phyloP scores from a whole-genome alignment of 73 alveolate genomes.

The Paramecium tetraurelia region DNA sequence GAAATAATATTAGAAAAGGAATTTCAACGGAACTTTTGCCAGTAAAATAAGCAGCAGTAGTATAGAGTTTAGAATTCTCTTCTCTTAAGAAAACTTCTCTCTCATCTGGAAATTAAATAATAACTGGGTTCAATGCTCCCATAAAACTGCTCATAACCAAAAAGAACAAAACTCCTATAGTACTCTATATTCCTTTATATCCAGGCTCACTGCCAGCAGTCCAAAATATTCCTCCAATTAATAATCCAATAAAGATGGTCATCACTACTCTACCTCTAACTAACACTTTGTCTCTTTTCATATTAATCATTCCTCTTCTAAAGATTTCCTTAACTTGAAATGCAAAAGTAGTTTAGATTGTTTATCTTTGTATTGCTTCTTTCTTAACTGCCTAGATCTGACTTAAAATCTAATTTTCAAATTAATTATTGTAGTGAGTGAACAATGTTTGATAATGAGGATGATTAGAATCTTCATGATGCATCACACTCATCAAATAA shows the following conservation, averaged over 20 bases:
- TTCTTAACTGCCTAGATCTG: neutral
- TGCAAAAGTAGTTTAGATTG: neutral
- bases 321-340: neutral
- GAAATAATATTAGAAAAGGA: conserved; percentile 54
- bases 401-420: neutral
- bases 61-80: conserved; percentile 62
- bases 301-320: conserved; percentile 36
- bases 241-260: neutral
- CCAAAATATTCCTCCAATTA: conserved; percentile 39
- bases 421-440: neutral
- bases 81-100: conserved; percentile 78
- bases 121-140: conserved; percentile 43
- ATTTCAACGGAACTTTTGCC: conserved; percentile 66
- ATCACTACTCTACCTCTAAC: neutral
- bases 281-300: neutral
- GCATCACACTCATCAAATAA: conserved; percentile 64
- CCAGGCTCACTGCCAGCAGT: neutral
- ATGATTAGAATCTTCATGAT: neutral
- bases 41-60: conserved; percentile 57
- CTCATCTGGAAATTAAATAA: conserved; percentile 65
- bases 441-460: neutral
- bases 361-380: neutral
- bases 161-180: conserved; percentile 60
- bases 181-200: neutral
- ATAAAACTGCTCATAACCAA: conserved; percentile 35